A percentile compares a stretch with the other conserved stretches of the same genome.
phyloP scores from a whole-genome alignment of 306 rosid genomes.

The Fragaria ananassa region DNA sequence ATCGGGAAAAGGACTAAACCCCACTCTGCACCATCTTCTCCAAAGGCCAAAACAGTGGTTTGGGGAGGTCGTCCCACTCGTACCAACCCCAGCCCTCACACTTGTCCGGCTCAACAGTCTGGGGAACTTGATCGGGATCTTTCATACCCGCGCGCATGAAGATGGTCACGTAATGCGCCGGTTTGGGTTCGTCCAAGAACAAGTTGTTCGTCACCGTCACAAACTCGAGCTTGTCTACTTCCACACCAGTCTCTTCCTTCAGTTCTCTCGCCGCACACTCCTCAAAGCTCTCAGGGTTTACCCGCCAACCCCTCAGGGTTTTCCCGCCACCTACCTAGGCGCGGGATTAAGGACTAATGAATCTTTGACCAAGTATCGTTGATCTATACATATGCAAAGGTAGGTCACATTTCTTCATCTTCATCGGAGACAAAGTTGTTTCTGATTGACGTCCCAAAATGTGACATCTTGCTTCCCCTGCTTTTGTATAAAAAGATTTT shows the following conservation, averaged over 20 bases:
- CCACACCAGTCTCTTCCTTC: slow-evolving; percentile 73
- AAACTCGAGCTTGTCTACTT: slow-evolving; percentile 33
- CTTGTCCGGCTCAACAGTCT: slow-evolving; percentile 54
- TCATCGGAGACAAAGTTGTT: too few relatives aligned
- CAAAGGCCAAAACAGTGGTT: slow-evolving; percentile 61
- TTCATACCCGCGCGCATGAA: slow-evolving; percentile 35
- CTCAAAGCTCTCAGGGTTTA: slow-evolving; percentile 49
- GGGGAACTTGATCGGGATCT: slow-evolving; percentile 35
- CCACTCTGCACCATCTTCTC: slow-evolving; percentile 47
- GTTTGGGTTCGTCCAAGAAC: slow-evolving; percentile 35
- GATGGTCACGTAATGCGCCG: slow-evolving; percentile 55
- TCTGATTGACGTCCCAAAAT: too few relatives aligned
- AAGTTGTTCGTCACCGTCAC: slow-evolving; percentile 56
- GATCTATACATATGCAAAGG: too few relatives aligned
- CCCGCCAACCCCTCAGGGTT: background rate
- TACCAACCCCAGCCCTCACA: slow-evolving; percentile 86
- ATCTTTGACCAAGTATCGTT: too few relatives aligned
- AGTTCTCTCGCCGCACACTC: slow-evolving; percentile 65
- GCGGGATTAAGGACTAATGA: too few relatives aligned
- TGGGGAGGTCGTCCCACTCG: slow-evolving; percentile 50
- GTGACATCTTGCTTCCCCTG: too few relatives aligned
- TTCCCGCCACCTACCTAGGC: too few relatives aligned
- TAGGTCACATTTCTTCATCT: too few relatives aligned
- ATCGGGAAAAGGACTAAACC: slow-evolving; percentile 49
- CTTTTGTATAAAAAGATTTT: too few relatives aligned